Evolutionary conservation across 164 flowering plant species (phyloP).

Genomic region (Umbilicus rupestris): DNA sequence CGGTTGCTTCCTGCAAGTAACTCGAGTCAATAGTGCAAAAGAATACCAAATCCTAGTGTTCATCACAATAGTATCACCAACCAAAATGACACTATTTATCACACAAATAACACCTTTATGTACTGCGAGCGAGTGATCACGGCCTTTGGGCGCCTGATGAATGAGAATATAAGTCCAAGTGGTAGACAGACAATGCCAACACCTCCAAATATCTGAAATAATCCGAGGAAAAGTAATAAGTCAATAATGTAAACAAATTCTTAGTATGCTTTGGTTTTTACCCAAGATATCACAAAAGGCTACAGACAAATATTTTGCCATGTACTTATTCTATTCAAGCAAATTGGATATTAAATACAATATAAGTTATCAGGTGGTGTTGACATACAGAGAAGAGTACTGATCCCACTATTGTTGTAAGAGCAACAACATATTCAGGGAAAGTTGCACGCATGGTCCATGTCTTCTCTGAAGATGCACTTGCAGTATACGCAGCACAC

Average conservation of each 20-base stretch:
- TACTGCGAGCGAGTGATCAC: slow-evolving; percentile 98
- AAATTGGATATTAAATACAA: background rate
- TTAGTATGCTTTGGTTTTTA: background rate
- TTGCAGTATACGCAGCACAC: slow-evolving; percentile 83
- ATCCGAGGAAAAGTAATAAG: slow-evolving; percentile 3
- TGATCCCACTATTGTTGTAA: slow-evolving; percentile 93
- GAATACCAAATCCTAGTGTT: background rate
- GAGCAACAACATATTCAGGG: slow-evolving; percentile 98
- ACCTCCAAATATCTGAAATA: slow-evolving; percentile 84
- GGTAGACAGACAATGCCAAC: slow-evolving; percentile 93
- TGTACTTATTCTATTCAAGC: background rate
- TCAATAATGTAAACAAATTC: background rate
- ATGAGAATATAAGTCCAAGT: slow-evolving; percentile 77
- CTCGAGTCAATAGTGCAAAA: background rate
- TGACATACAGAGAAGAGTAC: slow-evolving; percentile 74
- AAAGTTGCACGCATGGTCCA: slow-evolving; percentile 96
- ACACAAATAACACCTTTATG: slow-evolving; percentile 55
- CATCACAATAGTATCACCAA: slow-evolving; percentile 3
- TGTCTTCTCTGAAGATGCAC: slow-evolving; percentile 66
- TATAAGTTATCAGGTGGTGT: slow-evolving; percentile 4
- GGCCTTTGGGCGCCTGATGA: slow-evolving; percentile 90
- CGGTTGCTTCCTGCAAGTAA: slow-evolving; percentile 80
- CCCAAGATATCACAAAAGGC: too few species aligned
- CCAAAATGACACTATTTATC: background rate
- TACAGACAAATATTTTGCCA: background rate